Evolutionary conservation across 2,329 filamentous ascomycete genomes (phyloP).

Genomic region (Penicillium glabrum): DNA sequence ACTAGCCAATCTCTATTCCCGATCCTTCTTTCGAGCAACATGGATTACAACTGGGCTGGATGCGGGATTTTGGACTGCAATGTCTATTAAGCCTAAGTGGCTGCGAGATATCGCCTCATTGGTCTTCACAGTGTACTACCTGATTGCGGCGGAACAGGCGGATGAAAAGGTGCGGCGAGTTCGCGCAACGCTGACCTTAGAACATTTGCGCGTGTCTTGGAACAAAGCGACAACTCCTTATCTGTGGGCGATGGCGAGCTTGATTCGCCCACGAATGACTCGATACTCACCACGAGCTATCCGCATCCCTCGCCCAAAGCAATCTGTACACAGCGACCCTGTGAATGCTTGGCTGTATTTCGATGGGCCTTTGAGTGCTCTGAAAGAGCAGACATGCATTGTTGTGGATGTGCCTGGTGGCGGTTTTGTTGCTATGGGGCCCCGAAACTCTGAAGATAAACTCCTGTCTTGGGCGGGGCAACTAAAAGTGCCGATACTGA

Average conservation of each 20-base stretch:
- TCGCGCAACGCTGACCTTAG: conserved; percentile 78
- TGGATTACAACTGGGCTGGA: conserved; percentile 95
- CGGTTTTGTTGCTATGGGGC: conserved; percentile 95
- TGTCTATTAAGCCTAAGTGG: conserved; percentile 82
- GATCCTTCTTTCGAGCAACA: conserved; percentile 91
- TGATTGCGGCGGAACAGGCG: conserved; percentile 88
- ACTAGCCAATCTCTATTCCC: conserved; percentile 87
- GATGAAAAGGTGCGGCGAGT: conserved; percentile 97
- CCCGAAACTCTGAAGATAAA: conserved; percentile 92
- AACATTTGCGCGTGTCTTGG: conserved; percentile 91
- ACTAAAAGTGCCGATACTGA: conserved; percentile 83
- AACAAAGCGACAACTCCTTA: conserved; percentile 93
- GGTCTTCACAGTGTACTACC: conserved; percentile 83
- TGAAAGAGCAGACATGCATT: conserved; percentile 73
- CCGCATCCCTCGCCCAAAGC: conserved; percentile 75
- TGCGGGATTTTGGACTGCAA: conserved; percentile 97
- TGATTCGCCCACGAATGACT: conserved; percentile 77
- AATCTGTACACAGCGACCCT: conserved; percentile 80
- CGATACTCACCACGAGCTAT: conserved; percentile 79
- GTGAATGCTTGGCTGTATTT: conserved; percentile 91
- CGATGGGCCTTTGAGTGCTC: conserved; percentile 76
- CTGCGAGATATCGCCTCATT: conserved; percentile 79
- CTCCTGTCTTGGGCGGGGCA: conserved; percentile 88
- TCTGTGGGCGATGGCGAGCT: conserved; percentile 66
- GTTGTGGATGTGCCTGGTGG: conserved; percentile 90